phyloP scores from a whole-genome alignment of 2,329 filamentous ascomycete species.

The Ascosphaera apis region DNA sequence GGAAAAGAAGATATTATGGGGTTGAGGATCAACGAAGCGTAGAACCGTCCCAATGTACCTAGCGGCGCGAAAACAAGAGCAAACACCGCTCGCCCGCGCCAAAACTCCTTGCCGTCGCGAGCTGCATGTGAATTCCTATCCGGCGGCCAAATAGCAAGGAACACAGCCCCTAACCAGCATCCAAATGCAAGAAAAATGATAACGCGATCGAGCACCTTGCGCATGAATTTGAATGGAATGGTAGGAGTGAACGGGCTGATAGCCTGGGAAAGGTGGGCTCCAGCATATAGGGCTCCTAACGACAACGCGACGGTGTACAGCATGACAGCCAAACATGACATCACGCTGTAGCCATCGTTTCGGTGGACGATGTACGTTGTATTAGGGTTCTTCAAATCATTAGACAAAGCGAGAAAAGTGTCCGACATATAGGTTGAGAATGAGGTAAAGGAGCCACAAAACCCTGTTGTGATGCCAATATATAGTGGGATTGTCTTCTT shows the following conservation, averaged over 20 bases:
- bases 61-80: conserved; percentile 61
- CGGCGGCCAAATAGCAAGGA: conserved; percentile 51
- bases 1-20: conserved; percentile 44
- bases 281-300: conserved; percentile 43
- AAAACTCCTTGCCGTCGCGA: conserved; percentile 25
- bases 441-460: conserved; percentile 74
- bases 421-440: conserved; percentile 76
- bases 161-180: conserved; percentile 54
- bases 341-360: conserved; percentile 57
- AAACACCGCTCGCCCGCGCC: conserved; percentile 57
- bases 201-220: conserved; percentile 39
- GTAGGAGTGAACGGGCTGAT: conserved; percentile 36
- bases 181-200: conserved; percentile 44
- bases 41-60: conserved; percentile 56
- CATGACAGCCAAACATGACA: conserved; percentile 56
- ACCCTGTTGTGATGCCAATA: conserved; percentile 64
- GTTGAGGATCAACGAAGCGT: conserved; percentile 49
- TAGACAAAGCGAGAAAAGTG: conserved; percentile 54
- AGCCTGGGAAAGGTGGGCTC: conserved; percentile 49
- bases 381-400: conserved; percentile 38
- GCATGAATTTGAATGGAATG: conserved; percentile 32
- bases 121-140: conserved; percentile 17
- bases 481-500: conserved; percentile 83
- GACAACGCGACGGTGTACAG: conserved; percentile 49
- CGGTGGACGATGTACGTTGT: conserved; percentile 24